Evolutionary conservation across 2,329 filamentous ascomycete genomes (phyloP).

Genomic region (Tympanopsis confertula): DNA sequence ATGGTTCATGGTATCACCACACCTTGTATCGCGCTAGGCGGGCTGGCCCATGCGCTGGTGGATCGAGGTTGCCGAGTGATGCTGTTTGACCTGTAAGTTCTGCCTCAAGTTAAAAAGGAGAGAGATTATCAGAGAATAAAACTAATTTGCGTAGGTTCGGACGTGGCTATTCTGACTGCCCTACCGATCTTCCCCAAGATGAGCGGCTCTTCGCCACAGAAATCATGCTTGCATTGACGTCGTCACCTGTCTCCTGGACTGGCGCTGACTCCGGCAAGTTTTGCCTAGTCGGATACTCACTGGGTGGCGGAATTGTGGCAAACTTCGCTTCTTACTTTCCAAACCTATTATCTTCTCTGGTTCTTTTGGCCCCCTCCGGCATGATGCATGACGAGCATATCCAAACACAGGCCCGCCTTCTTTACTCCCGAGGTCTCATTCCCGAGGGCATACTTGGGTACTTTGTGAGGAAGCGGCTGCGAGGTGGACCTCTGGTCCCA

Average conservation of each 20-base stretch:
- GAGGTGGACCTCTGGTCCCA: conserved; percentile 23
- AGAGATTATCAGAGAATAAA: conserved; percentile 20
- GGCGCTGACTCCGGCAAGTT: conserved; percentile 38
- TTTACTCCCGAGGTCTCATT: conserved; percentile 49
- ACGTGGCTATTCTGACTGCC: conserved; percentile 65
- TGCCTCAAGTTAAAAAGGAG: conserved; percentile 2
- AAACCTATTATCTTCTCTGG: conserved; percentile 46
- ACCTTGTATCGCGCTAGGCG: conserved; percentile 58
- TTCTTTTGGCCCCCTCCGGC: conserved; percentile 58
- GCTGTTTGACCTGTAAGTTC: conserved; percentile 50
- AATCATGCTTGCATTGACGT: conserved; percentile 53
- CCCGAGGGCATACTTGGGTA: conserved; percentile 42
- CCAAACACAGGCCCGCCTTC: conserved; percentile 43
- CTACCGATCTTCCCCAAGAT: conserved; percentile 47
- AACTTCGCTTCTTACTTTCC: conserved; percentile 62
- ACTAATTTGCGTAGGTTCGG: conserved; percentile 62
- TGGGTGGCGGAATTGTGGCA: conserved; percentile 65
- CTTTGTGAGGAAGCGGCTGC: conserved; percentile 37
- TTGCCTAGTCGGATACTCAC: conserved; percentile 65
- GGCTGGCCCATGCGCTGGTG: conserved; percentile 54
- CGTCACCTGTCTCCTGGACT: conserved; percentile 45
- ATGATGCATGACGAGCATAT: conserved; percentile 54
- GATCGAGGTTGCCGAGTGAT: conserved; percentile 63
- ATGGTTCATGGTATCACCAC: conserved; percentile 75
- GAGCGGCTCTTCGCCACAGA: conserved; percentile 52